A percentile compares a stretch with the other conserved stretches of the same genome.
Evolutionary conservation across 106 monocot genomes (phyloP).

Genomic region (Chionographis japonica): DNA sequence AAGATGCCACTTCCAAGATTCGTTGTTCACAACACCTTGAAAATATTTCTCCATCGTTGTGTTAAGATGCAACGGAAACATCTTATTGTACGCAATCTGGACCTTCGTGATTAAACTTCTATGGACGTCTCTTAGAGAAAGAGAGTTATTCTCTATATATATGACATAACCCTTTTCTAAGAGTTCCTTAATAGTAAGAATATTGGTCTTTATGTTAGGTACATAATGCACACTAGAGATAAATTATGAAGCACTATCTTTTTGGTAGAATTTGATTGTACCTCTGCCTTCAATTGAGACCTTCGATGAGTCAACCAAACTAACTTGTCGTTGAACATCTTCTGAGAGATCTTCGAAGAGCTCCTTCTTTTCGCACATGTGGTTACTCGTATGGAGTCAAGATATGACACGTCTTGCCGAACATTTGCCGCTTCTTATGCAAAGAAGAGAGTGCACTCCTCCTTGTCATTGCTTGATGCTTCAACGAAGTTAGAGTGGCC

Average conservation of each 20-base stretch:
- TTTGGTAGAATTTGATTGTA: too few relatives aligned
- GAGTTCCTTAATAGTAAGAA: conserved; percentile 4
- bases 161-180: conserved; percentile 3
- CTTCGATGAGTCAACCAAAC: too few relatives aligned
- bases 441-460: background rate
- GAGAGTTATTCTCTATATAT: background rate
- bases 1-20: conserved; percentile 9
- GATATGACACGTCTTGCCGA: too few relatives aligned
- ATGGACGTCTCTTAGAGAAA: background rate
- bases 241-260: too few relatives aligned
- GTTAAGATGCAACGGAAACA: background rate
- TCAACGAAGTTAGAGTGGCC: background rate
- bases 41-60: background rate
- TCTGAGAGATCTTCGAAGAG: too few relatives aligned
- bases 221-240: conserved; percentile 14
- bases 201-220: conserved; percentile 4
- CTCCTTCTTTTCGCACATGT: too few relatives aligned
- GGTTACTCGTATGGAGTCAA: too few relatives aligned
- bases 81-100: background rate
- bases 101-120: background rate
- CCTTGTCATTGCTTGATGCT: too few relatives aligned
- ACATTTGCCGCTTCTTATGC: too few relatives aligned
- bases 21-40: background rate
- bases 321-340: too few relatives aligned
- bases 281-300: too few relatives aligned